Conservation (phyloP, 1,139 yeast species). For the Insectozyma bohioensis region DNA sequence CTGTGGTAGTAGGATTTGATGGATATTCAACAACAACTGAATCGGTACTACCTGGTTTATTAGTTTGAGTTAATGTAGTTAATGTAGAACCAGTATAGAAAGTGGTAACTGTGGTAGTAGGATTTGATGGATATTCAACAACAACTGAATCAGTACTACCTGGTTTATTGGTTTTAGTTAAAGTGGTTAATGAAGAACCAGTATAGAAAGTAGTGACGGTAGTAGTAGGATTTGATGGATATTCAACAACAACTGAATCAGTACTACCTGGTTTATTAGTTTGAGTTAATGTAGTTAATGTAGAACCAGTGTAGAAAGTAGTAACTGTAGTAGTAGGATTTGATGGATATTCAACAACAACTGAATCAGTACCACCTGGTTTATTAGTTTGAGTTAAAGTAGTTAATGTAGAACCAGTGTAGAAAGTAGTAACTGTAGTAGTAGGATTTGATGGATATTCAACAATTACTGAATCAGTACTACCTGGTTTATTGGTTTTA, state of each 20-base stretch:
- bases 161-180: slow-evolving; percentile 10
- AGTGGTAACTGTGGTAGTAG: slow-evolving; percentile 14
- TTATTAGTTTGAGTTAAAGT: slow-evolving; percentile 12
- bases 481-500: slow-evolving; percentile 10
- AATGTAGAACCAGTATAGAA: slow-evolving; percentile 11
- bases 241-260: slow-evolving; percentile 18
- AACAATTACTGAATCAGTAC: slow-evolving; percentile 18
- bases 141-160: slow-evolving; percentile 18
- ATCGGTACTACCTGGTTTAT: slow-evolving; percentile 14
- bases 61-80: slow-evolving; percentile 12
- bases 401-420: slow-evolving; percentile 2
- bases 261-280: slow-evolving; percentile 15
- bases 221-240: slow-evolving; percentile 15
- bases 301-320: slow-evolving; percentile 12
- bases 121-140: slow-evolving; percentile 18
- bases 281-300: slow-evolving; percentile 10
- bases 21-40: slow-evolving; percentile 23
- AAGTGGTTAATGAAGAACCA: slow-evolving; percentile 9
- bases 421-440: slow-evolving; percentile 9
- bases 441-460: slow-evolving; percentile 15
- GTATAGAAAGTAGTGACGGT: slow-evolving; percentile 15
- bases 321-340: slow-evolving; percentile 12
- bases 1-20: slow-evolving; percentile 13
- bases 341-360: slow-evolving; percentile 14
- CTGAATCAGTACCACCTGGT: slow-evolving; percentile 6